A percentile compares a stretch with the other conserved stretches of the same genome.
phyloP scores from a whole-genome alignment of 192 early-diverging fungal genomes.

The Rhizophagus sp. region DNA sequence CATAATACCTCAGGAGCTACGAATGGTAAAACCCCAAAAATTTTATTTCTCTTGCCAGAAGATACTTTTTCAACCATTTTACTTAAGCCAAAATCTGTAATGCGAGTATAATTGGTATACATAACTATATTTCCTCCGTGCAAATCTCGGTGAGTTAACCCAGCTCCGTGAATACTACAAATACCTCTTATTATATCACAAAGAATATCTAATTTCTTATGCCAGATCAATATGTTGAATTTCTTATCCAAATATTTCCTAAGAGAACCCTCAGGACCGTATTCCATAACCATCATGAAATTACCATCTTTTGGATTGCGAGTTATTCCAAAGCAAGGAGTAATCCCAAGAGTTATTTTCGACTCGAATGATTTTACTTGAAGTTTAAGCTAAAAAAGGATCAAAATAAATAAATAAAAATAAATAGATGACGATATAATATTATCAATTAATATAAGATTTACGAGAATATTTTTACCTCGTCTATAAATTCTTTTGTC shows the following conservation, averaged over 20 bases:
- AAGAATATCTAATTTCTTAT: neutral
- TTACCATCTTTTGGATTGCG: neutral
- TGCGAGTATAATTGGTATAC: neutral
- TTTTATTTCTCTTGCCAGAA: neutral
- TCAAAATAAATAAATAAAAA: too few species aligned
- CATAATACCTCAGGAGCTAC: neutral
- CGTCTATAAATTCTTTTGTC: too few species aligned
- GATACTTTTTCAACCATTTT: neutral
- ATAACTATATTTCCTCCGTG: neutral
- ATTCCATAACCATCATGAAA: neutral
- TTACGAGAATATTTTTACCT: too few species aligned
- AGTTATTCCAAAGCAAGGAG: too few species aligned
- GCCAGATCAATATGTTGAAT: neutral
- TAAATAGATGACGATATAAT: too few species aligned
- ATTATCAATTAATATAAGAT: too few species aligned
- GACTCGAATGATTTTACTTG: too few species aligned
- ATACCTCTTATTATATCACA: neutral
- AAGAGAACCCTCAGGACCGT: neutral
- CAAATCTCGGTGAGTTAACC: neutral
- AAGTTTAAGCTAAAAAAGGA: too few species aligned
- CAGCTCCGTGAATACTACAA: neutral
- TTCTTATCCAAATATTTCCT: neutral
- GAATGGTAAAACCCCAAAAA: conserved; percentile 4
- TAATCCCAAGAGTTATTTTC: too few species aligned
- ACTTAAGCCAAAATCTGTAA: neutral